Base-by-base conservation (phyloP, 805 yeast genomes). In the Clavispora carvajalis region DNA sequence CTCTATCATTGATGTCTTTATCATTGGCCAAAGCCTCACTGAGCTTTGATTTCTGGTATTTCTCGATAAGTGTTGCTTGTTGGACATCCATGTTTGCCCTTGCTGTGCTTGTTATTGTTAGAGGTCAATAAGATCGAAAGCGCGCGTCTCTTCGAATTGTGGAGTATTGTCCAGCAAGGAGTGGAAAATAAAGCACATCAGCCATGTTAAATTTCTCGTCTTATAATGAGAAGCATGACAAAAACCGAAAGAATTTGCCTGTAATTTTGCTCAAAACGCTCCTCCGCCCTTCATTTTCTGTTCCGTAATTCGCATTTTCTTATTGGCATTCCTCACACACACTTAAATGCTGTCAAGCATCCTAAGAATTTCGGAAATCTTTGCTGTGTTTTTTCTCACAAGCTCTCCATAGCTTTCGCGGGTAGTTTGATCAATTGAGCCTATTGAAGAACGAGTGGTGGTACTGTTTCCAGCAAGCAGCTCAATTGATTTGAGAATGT, bases 1-100 rank as follows among this genome's bases (percentile, higher is more conserved):
- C 16, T 4, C 16, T 16, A 24, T 7, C 12, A 4, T 46, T 48
- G 3, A 54, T 54, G 17, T 12, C 16, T 4, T 11, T 16, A 24
- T 7, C 12, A 4, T 46, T 4, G 18, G 31, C 2, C 8, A 28
- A 3, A 44, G 50, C 9, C n/a, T 55, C 53, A 23, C 52, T 37
- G 24, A 65, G 56, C 46, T 65, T 54, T 12, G 68, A 51, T 10
- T 72, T 71, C 48, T 74, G 77, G 54, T 72, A 76, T 45, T 54
- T 58, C 37, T 74, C 79, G 13, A 73, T 52, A 36, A 28, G 31
- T 10, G 9, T 19, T 7, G 10, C 31, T 12, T 28, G 31, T 16
- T 28, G 18, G 19, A 11, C 8, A 12, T 28, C 31, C 31, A 28
- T 28, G 12, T 8, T 26, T 26, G 8, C 5, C 16, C 19, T 15